phyloP scores from a whole-genome alignment of 2,329 filamentous ascomycete genomes.

The Neonectria hederae region DNA sequence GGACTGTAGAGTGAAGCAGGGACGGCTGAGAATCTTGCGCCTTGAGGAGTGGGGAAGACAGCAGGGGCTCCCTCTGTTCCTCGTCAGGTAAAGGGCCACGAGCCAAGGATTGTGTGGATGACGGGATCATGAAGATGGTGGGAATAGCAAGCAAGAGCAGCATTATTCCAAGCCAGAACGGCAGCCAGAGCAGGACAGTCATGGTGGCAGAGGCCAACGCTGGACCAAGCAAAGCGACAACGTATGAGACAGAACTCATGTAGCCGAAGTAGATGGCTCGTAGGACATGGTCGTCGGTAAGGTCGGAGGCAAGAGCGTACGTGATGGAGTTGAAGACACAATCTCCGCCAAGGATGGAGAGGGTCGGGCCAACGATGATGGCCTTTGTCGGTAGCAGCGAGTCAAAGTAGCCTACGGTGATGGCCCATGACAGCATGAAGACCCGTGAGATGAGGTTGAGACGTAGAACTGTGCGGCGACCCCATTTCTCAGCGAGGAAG shows the following conservation, averaged over 20 bases:
- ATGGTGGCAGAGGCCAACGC: slow-evolving; percentile 58
- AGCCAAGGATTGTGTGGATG: background rate
- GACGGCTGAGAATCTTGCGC: slow-evolving; percentile 42
- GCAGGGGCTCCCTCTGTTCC: slow-evolving; percentile 49
- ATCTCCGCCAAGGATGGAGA: slow-evolving; percentile 59
- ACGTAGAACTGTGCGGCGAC: slow-evolving; percentile 51
- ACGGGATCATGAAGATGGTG: slow-evolving; percentile 28
- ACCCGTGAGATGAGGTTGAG: slow-evolving; percentile 54
- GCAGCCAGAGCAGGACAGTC: slow-evolving; percentile 54
- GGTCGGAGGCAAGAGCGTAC: slow-evolving; percentile 55
- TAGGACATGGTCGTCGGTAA: slow-evolving; percentile 55
- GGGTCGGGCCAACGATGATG: slow-evolving; percentile 52
- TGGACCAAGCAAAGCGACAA: slow-evolving; percentile 57
- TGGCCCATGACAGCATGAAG: slow-evolving; percentile 40
- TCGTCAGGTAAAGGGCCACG: slow-evolving; percentile 30
- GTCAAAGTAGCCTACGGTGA: slow-evolving; percentile 35
- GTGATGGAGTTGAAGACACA: slow-evolving; percentile 62
- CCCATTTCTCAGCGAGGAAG: slow-evolving; percentile 56
- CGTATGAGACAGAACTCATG: slow-evolving; percentile 59
- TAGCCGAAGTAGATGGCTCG: slow-evolving; percentile 62
- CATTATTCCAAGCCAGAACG: slow-evolving; percentile 46
- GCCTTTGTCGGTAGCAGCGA: slow-evolving; percentile 36
- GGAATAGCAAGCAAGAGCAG: slow-evolving; percentile 31
- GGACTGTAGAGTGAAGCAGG: slow-evolving; percentile 28
- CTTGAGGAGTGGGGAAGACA: slow-evolving; percentile 52